Evolutionary conservation across 768 basidiomycete genomes (phyloP).

Genomic region (Mycena alexandri): DNA sequence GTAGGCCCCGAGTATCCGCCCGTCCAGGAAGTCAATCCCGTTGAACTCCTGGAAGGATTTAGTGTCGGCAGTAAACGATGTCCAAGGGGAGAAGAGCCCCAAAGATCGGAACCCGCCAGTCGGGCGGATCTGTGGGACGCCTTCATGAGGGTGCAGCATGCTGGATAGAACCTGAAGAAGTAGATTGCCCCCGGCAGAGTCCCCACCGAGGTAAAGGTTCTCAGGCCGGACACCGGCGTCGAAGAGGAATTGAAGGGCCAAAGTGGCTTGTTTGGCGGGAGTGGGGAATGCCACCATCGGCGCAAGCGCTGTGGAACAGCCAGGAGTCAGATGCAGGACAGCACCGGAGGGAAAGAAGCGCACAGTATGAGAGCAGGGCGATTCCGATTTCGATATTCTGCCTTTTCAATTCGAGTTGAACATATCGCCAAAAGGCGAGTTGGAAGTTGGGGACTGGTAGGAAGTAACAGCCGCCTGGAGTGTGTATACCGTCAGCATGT

Average conservation of each 20-base stretch:
- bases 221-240: slow-evolving; percentile 45
- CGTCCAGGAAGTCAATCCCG: slow-evolving; percentile 42
- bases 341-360: neutral
- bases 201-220: slow-evolving; percentile 52
- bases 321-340: neutral
- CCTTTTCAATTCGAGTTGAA: slow-evolving; percentile 4
- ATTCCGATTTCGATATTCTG: slow-evolving; percentile 1
- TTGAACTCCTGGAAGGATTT: slow-evolving; percentile 29
- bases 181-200: slow-evolving; percentile 57
- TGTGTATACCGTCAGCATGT: too few species aligned
- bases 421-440: slow-evolving; percentile 7
- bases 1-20: slow-evolving; percentile 35
- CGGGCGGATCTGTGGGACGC: slow-evolving; percentile 43
- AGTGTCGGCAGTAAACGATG: slow-evolving; percentile 37
- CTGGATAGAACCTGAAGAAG: slow-evolving; percentile 52
- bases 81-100: slow-evolving; percentile 52
- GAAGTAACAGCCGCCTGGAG: slow-evolving; percentile 10
- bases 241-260: slow-evolving; percentile 50
- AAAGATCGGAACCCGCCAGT: slow-evolving; percentile 45
- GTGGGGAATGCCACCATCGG: slow-evolving; percentile 53
- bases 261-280: slow-evolving; percentile 47
- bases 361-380: slow-evolving; percentile 6
- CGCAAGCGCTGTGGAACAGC: slow-evolving; percentile 44
- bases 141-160: slow-evolving; percentile 50
- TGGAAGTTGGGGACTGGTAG: neutral